A percentile compares a stretch with the other conserved stretches of the same genome.
Conservation (phyloP, 305 asterid genomes). For the Stenogyne calaminthoides region DNA sequence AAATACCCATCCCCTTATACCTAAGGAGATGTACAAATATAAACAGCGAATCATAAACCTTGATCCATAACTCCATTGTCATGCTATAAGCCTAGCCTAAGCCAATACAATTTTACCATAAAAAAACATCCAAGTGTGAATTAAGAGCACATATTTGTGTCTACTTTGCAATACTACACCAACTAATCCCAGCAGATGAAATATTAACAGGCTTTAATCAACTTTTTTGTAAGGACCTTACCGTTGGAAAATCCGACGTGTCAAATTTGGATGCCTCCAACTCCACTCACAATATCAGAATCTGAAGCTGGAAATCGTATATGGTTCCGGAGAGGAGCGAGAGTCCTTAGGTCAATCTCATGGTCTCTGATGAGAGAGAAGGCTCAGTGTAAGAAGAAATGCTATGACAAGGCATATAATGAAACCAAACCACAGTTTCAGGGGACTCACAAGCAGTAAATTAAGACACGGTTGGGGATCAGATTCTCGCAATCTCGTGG, state of each 20-base stretch:
- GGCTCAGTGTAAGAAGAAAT: slow-evolving; percentile 2
- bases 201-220: too few relatives aligned
- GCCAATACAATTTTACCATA: too few relatives aligned
- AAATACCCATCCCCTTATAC: too few relatives aligned
- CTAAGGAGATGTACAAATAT: too few relatives aligned
- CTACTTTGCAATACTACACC: background rate
- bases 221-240: too few relatives aligned
- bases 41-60: background rate
- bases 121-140: background rate
- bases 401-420: background rate
- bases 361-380: slow-evolving; percentile 58
- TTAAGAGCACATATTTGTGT: background rate
- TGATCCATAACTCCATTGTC: background rate
- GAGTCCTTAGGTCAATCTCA: slow-evolving; percentile 50
- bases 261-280: background rate
- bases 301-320: slow-evolving; percentile 58
- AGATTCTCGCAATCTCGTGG: slow-evolving; percentile 82
- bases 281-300: slow-evolving; percentile 30
- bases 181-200: background rate
- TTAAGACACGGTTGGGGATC: slow-evolving; percentile 67
- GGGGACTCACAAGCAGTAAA: slow-evolving; percentile 80
- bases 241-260: too few relatives aligned
- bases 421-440: slow-evolving; percentile 14
- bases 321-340: slow-evolving; percentile 61
- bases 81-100: background rate